These are phyloP conservation scores for Fusarium torulosum DNA, from an alignment of 2,329 filamentous ascomycete species.

Conservation along the genomic window DNA sequence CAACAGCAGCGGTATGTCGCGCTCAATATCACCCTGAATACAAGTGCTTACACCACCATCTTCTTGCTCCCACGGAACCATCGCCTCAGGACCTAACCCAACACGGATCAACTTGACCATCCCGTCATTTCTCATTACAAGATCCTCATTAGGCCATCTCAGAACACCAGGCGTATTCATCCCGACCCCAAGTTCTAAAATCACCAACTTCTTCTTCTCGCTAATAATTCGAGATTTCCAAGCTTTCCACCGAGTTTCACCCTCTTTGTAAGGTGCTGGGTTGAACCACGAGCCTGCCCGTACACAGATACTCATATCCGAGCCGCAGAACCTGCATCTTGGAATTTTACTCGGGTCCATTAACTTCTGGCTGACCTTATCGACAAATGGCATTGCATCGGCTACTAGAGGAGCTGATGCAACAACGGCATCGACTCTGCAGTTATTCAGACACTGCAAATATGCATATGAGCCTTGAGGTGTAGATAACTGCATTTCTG, in stretches of 20 bases:
- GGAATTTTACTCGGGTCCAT: conserved; percentile 34
- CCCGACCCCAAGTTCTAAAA: conserved; percentile 41
- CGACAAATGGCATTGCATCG: conserved; percentile 11
- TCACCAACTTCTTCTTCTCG: conserved; percentile 36
- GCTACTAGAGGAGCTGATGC: conserved; percentile 28
- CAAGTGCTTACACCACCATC: conserved; percentile 37
- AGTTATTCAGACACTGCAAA: conserved; percentile 42
- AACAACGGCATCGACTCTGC: conserved; percentile 20
- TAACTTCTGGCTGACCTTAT: conserved; percentile 31
- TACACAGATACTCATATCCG: conserved; percentile 43
- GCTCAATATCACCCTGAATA: conserved; percentile 36
- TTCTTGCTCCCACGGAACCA: conserved; percentile 41
- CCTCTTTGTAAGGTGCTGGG: conserved; percentile 21
- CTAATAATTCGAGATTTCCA: conserved; percentile 9
- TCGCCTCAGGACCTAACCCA: conserved; percentile 37
- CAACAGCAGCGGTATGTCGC: conserved; percentile 1
- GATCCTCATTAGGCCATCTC: conserved; percentile 44
- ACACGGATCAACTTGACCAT: conserved; percentile 36
- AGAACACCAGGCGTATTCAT: conserved; percentile 45
- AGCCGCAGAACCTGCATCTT: conserved; percentile 29
- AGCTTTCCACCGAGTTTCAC: conserved; percentile 26
- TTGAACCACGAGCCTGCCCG: conserved; percentile 42
- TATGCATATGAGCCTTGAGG: conserved; percentile 7
- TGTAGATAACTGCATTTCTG: conserved; percentile 4
- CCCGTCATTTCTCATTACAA: conserved; percentile 24